A percentile compares a stretch with the other conserved stretches of the same genome.
phyloP scores from a whole-genome alignment of 2,329 filamentous ascomycete species.

The Aspergillus cejpii region DNA sequence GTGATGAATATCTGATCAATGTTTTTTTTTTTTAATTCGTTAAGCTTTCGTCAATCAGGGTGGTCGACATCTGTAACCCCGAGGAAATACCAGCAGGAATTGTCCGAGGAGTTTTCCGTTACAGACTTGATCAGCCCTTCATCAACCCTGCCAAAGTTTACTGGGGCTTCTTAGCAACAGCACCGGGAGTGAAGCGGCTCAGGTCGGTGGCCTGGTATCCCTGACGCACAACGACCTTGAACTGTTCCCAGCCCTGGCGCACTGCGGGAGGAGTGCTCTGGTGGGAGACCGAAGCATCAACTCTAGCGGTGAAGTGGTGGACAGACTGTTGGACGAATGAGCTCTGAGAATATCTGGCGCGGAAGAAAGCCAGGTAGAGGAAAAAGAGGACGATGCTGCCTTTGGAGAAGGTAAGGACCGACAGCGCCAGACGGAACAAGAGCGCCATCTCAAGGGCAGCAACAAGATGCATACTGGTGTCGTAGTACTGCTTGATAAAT shows the following conservation, averaged over 20 bases:
- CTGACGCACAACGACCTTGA: conserved; percentile 67
- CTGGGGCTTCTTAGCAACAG: conserved; percentile 44
- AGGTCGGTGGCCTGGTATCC: conserved; percentile 74
- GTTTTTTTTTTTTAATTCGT: conserved; percentile 7
- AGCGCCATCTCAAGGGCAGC: conserved; percentile 80
- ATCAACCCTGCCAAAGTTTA: conserved; percentile 23
- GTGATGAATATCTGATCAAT: conserved; percentile 4
- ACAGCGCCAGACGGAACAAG: conserved; percentile 73
- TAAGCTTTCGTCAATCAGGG: conserved; percentile 4
- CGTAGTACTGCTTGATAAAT: conserved; percentile 98
- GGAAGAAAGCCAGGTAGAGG: conserved; percentile 87
- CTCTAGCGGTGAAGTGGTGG: conserved; percentile 61
- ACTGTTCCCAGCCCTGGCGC: conserved; percentile 69
- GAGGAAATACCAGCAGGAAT: neutral
- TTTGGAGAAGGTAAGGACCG: conserved; percentile 79
- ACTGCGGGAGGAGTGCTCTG: conserved; percentile 78
- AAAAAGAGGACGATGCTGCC: conserved; percentile 82
- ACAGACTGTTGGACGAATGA: conserved; percentile 84
- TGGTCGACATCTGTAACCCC: neutral
- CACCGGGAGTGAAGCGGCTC: conserved; percentile 60
- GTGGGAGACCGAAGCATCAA: conserved; percentile 75
- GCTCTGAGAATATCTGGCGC: conserved; percentile 84
- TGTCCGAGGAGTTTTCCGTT: neutral
- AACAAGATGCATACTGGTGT: conserved; percentile 89
- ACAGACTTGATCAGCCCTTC: neutral